These are phyloP conservation scores for Phytophthora hybrid DNA, from an alignment of 352 stramenopile species.

Conservation along the genomic window DNA sequence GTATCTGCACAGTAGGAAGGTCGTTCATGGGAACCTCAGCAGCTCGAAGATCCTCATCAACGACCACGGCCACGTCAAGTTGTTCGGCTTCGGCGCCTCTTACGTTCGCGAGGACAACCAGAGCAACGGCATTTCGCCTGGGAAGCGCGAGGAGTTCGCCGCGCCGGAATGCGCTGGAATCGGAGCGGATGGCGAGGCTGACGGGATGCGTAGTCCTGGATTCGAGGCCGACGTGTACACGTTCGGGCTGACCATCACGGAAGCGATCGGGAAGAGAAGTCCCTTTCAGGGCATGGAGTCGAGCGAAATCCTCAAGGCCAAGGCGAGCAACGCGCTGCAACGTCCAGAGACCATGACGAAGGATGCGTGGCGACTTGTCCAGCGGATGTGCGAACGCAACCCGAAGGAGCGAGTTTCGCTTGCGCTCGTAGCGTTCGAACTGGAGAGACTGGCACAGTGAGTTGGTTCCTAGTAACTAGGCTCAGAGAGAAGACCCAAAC, in stretches of 20 bases:
- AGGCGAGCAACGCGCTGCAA: conserved; percentile 1
- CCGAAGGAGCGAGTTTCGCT: conserved; percentile 3
- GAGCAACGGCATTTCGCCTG: conserved; percentile 25
- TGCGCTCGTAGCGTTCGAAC: background rate
- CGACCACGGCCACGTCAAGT: conserved; percentile 30
- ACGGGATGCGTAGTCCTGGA: conserved; percentile 6
- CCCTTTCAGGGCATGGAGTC: conserved; percentile 7
- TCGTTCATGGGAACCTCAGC: conserved; percentile 51
- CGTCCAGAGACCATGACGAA: conserved; percentile 10
- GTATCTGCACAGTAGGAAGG: conserved; percentile 41
- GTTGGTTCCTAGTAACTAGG: background rate
- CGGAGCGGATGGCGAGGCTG: background rate
- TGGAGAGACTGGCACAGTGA: background rate
- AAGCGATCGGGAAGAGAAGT: conserved; percentile 29
- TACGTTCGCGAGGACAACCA: conserved; percentile 38
- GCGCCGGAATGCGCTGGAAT: conserved; percentile 38
- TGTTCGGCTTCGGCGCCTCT: conserved; percentile 45
- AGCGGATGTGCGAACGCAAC: background rate
- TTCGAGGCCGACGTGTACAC: conserved; percentile 49
- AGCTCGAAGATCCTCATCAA: conserved; percentile 49
- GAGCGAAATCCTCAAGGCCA: conserved; percentile 6
- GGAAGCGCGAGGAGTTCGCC: conserved; percentile 30
- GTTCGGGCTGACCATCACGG: conserved; percentile 43
- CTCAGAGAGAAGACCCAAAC: no score
- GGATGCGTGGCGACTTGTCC: conserved; percentile 16